Evolutionary conservation across 345 rosid species (phyloP).

Genomic region (Sapria himalayana): DNA sequence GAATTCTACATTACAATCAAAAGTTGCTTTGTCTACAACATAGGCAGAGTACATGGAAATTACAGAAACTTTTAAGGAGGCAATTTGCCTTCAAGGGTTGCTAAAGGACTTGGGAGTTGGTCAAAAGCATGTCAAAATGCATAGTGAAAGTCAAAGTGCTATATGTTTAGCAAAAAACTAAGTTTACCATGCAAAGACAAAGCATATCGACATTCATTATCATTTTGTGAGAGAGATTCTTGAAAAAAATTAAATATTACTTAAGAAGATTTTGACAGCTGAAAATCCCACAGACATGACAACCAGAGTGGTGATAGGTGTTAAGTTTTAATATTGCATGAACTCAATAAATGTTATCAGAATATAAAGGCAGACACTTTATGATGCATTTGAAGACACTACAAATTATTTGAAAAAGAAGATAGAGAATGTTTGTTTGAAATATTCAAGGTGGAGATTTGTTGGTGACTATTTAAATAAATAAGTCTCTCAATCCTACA

Average conservation of each 20-base stretch:
- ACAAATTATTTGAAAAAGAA: neutral
- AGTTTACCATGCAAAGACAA: slow-evolving; percentile 1
- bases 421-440: neutral
- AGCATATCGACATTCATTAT: neutral
- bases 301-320: neutral
- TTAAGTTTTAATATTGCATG: neutral
- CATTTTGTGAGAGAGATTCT: slow-evolving; percentile 1
- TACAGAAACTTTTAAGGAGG: neutral
- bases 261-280: neutral
- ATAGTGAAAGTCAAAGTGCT: neutral
- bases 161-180: too few species aligned
- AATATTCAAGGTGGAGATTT: neutral
- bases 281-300: neutral
- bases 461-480: neutral
- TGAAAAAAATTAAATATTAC: neutral
- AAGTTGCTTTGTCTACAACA: too few species aligned
- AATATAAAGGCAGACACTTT: neutral
- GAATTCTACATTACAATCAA: too few species aligned
- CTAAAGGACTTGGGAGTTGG: neutral
- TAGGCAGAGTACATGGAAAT: neutral
- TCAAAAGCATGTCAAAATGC: neutral
- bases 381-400: neutral
- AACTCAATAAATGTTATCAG: neutral
- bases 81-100: neutral
- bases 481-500: too few species aligned